Base-by-base conservation (phyloP, 352 stramenopile species). In the Phytophthora nicotianae region DNA sequence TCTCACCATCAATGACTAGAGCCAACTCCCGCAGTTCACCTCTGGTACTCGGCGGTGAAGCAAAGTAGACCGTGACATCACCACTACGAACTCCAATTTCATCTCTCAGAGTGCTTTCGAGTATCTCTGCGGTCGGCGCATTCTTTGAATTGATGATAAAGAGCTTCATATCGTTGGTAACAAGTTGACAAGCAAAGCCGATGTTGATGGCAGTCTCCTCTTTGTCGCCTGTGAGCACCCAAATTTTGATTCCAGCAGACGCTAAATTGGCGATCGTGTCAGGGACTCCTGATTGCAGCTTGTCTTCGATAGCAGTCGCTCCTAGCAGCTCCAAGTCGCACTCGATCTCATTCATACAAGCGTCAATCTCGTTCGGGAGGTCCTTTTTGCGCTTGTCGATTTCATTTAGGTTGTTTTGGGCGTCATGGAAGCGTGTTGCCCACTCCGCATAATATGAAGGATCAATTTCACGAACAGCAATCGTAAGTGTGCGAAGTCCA, bases 171-270 rank as follows among this genome's bases (percentile, higher is more conserved):
- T 89, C 70, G 40, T 89, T 88, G n/a, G 79, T 91, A 17, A 98
- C 46, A 11, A 98, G 68, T 43, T 96, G 86, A 47, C 86, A 96
- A 8, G 90, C 86, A 41, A 96, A 97, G 7, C 86, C 94, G 50
- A 98, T 98, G 68, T 98, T 98, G 62, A 98, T 97, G 17, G 94
- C 94, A 5, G 94, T 98, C 65, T 98, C 94, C 52, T 95, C 74
- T 61, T 98, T 98, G 72, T 98, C 94, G 5, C 93, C 93, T 4
- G 94, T 98, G 38, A 98, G 86, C 19, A 98, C 92, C 91, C 93
- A 98, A 17, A 98, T 90, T 62, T 97, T 96, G 27, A 98, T 92
- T 2, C 94, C 91, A 2, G 91, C 94, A 10, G 64, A 74, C 0
- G 84, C 77, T 6, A 98, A 73, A 38, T 91, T 84, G 8, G 81